A percentile compares a stretch with the other conserved stretches of the same genome.
phyloP scores from a whole-genome alignment of 495 filamentous ascomycete genomes.

The Penicillium alfredii region DNA sequence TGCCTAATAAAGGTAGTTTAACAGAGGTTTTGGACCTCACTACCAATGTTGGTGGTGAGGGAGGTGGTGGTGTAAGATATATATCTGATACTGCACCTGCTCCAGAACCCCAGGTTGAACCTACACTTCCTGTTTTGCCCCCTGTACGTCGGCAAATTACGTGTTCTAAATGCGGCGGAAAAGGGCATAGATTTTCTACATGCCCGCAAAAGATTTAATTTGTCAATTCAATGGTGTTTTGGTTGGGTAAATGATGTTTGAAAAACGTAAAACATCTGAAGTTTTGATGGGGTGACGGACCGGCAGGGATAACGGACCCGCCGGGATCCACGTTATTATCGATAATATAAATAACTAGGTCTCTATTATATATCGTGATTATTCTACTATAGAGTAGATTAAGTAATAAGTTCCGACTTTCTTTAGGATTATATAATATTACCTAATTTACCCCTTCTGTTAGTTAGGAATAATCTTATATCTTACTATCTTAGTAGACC shows the following conservation, averaged over 20 bases:
- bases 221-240: neutral
- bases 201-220: neutral
- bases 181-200: neutral
- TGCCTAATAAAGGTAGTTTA: neutral
- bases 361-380: too few species aligned
- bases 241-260: neutral
- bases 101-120: neutral
- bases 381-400: too few species aligned
- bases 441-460: too few species aligned
- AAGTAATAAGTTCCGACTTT: too few species aligned
- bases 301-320: neutral
- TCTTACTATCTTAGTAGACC: too few species aligned
- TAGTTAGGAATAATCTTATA: too few species aligned
- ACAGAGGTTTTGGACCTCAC: neutral
- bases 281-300: too few species aligned
- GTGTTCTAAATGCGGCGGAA: neutral
- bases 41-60: neutral
- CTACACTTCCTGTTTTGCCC: slow-evolving; percentile 4
- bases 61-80: slow-evolving; percentile 1
- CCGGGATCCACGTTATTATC: neutral
- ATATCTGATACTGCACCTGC: slow-evolving; percentile 3
- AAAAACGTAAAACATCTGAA: too few species aligned
- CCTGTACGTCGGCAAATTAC: slow-evolving; percentile 1
- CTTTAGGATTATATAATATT: too few species aligned
- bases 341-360: too few species aligned